Base-by-base conservation (phyloP, 352 stramenopile species). In the Globisporangium camurandrum region DNA sequence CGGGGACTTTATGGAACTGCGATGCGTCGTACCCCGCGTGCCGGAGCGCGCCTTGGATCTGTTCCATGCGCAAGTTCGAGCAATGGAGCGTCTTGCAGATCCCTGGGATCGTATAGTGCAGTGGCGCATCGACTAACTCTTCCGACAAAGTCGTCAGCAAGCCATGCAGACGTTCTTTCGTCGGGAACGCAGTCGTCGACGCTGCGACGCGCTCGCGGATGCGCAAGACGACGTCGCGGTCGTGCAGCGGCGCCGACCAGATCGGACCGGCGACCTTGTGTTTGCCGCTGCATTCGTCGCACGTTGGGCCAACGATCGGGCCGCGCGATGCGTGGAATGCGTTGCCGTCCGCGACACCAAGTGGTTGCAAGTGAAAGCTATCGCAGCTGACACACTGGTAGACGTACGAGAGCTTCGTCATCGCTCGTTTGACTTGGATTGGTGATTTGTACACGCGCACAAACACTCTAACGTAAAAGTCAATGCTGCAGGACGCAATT, bases 401-500 rank as follows among this genome's bases (percentile, higher is more conserved):
- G 10, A 88, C 72, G 57, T 93, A 82, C 53, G 84, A 95, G 14
- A 91, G 78, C 70, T 95, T 95, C 41, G 82, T 95, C 81, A 95
- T 93, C 11, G 78, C 85, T 48, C 94, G 81, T 69, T 98, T 98
- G 33, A 95, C 94, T 59, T 97, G 96, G 16, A 89, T 78, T 19
- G 96, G 96, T 48, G 94, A 95, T 61, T 98, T 91, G 69, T 95
- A 98, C 38, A 99, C 95, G 54, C 97, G 93, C 16, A 99, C 96
- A 75, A 99, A 99, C 37, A 99, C 88, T 44, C 97, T 94, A 38
- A 99, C 82, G 76, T 99, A 99, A 65, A 99, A 99, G 53, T 98
- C 95, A 64, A 99, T 99, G 57, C 95, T 97, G 50, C 98, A 97
- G 33, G 88, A 98, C 22, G 98, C 85, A 20, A 99, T 86, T 0